Conservation (phyloP, 129 eudicot species). For the Helianthus tuberosus region DNA sequence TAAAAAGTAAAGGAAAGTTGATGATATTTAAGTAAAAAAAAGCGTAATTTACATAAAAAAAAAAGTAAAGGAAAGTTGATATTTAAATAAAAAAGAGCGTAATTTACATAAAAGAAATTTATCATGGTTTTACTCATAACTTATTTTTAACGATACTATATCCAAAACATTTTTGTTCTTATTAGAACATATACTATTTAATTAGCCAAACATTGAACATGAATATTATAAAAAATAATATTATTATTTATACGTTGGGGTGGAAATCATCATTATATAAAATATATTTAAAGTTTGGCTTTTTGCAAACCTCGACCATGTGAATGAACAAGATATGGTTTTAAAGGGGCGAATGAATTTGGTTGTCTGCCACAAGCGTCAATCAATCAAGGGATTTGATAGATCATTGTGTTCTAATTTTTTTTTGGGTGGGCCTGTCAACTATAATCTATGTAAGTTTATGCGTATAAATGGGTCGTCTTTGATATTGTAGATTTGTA, state of each 20-base stretch:
- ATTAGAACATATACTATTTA: not conserved
- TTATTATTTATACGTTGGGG: not conserved
- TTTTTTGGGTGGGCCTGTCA: not conserved
- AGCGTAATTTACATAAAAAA: too few species aligned
- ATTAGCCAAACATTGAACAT: not conserved
- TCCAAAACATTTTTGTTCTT: not conserved
- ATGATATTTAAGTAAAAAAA: too few species aligned
- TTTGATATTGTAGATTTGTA: too few species aligned
- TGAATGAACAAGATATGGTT: slow-evolving; percentile 13
- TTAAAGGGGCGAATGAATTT: slow-evolving; percentile 21
- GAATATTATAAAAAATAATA: not conserved
- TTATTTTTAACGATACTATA: not conserved
- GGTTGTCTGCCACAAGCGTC: slow-evolving; percentile 25
- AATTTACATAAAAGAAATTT: too few species aligned
- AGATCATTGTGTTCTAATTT: slow-evolving; percentile 21
- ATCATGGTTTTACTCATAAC: too few species aligned
- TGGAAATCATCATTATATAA: not conserved
- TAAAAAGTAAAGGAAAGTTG: too few species aligned
- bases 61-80: not conserved
- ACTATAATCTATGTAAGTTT: not conserved
- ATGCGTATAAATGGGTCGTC: too few species aligned
- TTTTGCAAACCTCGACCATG: slow-evolving; percentile 23
- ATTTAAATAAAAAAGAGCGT: not conserved
- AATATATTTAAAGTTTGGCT: not conserved
- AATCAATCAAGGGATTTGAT: slow-evolving; percentile 25